These are phyloP conservation scores for Perkinsus olseni DNA, from an alignment of 169 alveolate species.

Conservation along the genomic window DNA sequence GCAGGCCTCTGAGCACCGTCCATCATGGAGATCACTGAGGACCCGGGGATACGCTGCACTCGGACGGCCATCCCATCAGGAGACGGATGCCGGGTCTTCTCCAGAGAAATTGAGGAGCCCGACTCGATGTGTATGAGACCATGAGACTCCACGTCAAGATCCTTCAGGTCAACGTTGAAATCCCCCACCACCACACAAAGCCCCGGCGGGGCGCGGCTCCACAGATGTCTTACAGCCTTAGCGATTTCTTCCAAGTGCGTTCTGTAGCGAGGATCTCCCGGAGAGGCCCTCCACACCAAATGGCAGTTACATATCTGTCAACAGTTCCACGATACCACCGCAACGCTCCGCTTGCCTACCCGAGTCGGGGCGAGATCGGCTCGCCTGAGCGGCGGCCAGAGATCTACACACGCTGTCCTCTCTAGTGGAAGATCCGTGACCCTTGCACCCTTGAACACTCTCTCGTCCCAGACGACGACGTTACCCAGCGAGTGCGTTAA, in stretches of 20 bases:
- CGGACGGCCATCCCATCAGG: background rate
- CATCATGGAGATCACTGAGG: background rate
- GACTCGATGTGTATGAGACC: background rate
- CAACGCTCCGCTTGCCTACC: background rate
- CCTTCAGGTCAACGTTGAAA: background rate
- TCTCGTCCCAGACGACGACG: background rate
- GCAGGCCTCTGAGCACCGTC: background rate
- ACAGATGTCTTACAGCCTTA: background rate
- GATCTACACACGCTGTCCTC: background rate
- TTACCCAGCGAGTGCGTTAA: background rate
- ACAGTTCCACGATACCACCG: too few relatives aligned
- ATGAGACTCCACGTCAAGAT: background rate
- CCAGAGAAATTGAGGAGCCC: background rate
- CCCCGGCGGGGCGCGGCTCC: background rate
- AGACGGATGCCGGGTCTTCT: background rate
- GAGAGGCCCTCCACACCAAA: background rate
- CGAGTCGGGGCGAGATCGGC: background rate
- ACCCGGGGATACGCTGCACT: background rate
- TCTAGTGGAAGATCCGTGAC: background rate
- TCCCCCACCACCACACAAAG: background rate
- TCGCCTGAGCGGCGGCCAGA: background rate
- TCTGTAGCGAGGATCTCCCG: background rate
- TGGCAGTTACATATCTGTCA: background rate
- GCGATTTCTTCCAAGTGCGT: background rate
- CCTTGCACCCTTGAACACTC: background rate